Percentiles rank a stretch among this genome's conserved stretches.
These are phyloP conservation scores for Beauveria brongniartii DNA, from an alignment of 2,329 filamentous ascomycete genomes.

Conservation along the genomic window DNA sequence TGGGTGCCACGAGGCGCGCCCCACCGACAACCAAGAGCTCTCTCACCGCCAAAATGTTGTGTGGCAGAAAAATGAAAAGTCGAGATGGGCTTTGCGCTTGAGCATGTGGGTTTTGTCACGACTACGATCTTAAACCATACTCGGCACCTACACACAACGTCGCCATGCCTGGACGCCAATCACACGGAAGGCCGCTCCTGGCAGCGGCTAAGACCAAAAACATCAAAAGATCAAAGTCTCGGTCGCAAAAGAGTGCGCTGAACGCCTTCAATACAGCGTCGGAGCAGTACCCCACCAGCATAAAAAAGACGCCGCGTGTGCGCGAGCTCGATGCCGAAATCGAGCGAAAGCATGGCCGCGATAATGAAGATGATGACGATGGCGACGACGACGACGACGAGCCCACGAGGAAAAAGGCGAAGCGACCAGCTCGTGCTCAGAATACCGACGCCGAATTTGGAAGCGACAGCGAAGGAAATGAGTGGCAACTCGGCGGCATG, in stretches of 20 bases:
- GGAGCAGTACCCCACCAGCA: constrained; percentile 40
- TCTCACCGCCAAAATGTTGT: constrained; percentile 25
- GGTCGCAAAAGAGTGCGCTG: constrained; percentile 41
- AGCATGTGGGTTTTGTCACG: neutral
- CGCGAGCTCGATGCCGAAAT: constrained; percentile 43
- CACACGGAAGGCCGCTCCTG: constrained; percentile 46
- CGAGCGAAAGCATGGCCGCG: constrained; percentile 35
- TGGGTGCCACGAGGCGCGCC: constrained; percentile 16
- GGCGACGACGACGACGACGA: constrained; percentile 53
- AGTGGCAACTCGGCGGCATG: constrained; percentile 66
- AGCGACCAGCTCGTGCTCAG: constrained; percentile 34
- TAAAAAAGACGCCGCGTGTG: constrained; percentile 40
- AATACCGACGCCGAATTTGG: constrained; percentile 61
- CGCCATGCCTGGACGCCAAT: constrained; percentile 50
- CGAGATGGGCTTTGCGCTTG: neutral
- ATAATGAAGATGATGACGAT: constrained; percentile 38
- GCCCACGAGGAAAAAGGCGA: constrained; percentile 32
- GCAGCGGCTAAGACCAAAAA: constrained; percentile 27
- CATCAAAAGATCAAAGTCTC: constrained; percentile 39
- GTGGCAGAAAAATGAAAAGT: constrained; percentile 23
- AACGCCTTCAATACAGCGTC: constrained; percentile 51
- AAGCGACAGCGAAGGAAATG: constrained; percentile 78
- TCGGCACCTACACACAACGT: neutral
- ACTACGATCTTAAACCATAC: neutral
- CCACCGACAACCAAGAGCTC: constrained; percentile 16